Evolutionary conservation across 2,329 filamentous ascomycete genomes (phyloP).

Genomic region (Aureobasidium lini): DNA sequence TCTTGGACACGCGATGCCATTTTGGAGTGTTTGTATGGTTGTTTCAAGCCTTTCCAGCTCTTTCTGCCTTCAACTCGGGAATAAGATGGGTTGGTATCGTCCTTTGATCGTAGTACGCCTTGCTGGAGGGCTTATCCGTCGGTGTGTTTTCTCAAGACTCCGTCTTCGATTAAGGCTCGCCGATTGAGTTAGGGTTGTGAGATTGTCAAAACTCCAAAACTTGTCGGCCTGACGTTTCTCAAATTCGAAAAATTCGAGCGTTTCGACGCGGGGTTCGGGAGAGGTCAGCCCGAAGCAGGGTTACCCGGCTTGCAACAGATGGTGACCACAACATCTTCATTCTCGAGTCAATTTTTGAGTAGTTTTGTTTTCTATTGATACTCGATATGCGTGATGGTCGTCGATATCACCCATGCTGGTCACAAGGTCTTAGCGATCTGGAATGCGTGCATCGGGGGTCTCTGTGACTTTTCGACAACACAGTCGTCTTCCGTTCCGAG

Average conservation of each 20-base stretch:
- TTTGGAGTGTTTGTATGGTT: neutral
- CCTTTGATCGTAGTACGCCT: neutral
- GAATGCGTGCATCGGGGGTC: too few species aligned
- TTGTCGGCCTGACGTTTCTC: neutral
- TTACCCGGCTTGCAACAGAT: neutral
- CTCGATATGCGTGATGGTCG: too few species aligned
- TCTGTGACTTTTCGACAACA: too few species aligned
- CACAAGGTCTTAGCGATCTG: too few species aligned
- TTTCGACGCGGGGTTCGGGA: neutral
- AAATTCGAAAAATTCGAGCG: neutral
- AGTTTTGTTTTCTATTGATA: too few species aligned
- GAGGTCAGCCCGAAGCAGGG: neutral
- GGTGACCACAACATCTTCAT: too few species aligned
- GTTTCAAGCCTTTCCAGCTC: neutral
- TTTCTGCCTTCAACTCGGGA: neutral
- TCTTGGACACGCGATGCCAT: conserved; percentile 34
- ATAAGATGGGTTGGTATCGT: neutral
- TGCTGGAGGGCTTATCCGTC: too few species aligned
- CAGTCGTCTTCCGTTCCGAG: neutral
- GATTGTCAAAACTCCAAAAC: neutral
- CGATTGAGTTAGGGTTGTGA: neutral
- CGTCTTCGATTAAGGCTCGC: too few species aligned
- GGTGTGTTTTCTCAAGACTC: too few species aligned
- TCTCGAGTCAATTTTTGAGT: too few species aligned
- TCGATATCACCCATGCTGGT: too few species aligned